Evolutionary conservation across 1,284 basidiomycete genomes (phyloP).

Genomic region (Golubevia pallescens): DNA sequence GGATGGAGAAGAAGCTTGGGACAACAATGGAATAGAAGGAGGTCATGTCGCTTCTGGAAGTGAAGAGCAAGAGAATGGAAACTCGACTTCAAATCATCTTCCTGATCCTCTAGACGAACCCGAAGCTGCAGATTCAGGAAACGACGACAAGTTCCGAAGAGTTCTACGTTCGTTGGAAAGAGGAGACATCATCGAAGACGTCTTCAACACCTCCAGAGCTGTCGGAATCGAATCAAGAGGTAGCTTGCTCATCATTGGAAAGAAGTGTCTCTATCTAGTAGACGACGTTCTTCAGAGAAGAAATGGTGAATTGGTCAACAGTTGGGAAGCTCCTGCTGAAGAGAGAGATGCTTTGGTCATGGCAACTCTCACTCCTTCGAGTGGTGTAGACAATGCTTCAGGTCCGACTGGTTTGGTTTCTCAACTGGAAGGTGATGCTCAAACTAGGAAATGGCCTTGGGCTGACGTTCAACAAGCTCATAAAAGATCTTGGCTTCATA

Average conservation of each 20-base stretch:
- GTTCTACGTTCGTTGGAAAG: slow-evolving; percentile 73
- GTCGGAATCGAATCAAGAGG: slow-evolving; percentile 68
- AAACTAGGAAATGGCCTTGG: slow-evolving; percentile 52
- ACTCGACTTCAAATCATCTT: slow-evolving; percentile 27
- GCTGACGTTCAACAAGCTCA: slow-evolving; percentile 22
- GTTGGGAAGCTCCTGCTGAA: slow-evolving; percentile 80
- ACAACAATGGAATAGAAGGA: slow-evolving; percentile 77
- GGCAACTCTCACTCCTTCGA: slow-evolving; percentile 70
- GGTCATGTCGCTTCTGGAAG: slow-evolving; percentile 67
- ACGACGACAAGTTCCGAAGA: slow-evolving; percentile 72
- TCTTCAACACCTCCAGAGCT: slow-evolving; percentile 66
- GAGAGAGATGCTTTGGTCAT: slow-evolving; percentile 68
- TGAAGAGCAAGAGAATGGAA: slow-evolving; percentile 23
- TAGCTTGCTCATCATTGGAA: slow-evolving; percentile 84
- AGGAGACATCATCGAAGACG: slow-evolving; percentile 89
- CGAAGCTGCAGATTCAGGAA: slow-evolving; percentile 54
- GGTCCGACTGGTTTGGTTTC: slow-evolving; percentile 72
- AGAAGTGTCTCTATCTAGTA: slow-evolving; percentile 84
- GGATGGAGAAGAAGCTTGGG: slow-evolving; percentile 67
- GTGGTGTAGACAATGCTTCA: slow-evolving; percentile 84
- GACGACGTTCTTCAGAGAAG: slow-evolving; percentile 89
- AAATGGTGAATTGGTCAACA: slow-evolving; percentile 86
- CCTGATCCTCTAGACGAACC: slow-evolving; percentile 40
- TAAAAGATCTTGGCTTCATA: slow-evolving; percentile 48
- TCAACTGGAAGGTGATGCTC: slow-evolving; percentile 26